Base-by-base conservation (phyloP, 768 basidiomycete genomes). In the Boletus reticuloceps region DNA sequence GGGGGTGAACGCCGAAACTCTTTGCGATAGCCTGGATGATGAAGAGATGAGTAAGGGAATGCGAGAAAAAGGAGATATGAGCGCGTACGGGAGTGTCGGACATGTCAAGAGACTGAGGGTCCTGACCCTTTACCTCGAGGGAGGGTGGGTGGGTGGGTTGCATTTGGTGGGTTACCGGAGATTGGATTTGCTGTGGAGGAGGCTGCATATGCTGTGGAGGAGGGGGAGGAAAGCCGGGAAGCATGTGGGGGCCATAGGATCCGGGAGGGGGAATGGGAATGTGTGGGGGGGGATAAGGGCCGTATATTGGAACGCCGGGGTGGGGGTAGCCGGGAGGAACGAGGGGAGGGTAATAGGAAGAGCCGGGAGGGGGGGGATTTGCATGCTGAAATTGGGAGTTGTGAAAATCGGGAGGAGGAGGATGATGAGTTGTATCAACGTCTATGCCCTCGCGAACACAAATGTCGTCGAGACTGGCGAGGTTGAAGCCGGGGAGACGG, bases 81-180 rank as follows among this genome's bases (percentile, higher is more conserved):
- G 13, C 3, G 38, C 44, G 65, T 61, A 82, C 83, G 59, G 82
- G 82, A 8, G 86, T 80, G 66, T 80, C 84, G 47, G 89, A 87
- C 78, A 92, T 81, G 69, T 94, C 89, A 59, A 89, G 85, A 7
- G 84, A 81, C 56, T 87, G 81, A 5, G 91, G 91, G 65, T 93
- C 91, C 60, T 85, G 82, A 47, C 89, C 90, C 65, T 84, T 88
- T 62, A 84, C 80, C 53, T 80, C 73, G 45, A 72, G 60, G 19
- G 60, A 36, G 16, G 67, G 25, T 14, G 68, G 22, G 2, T 52
- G 53, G 8, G 57, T 53, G 16, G 64, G 62, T 32, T 61, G 53
- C 31, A 69, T 32, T 49, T 67, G 56, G 44, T 69, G 69, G 13
- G 62, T 54, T 20, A 61, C 43, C 4, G 52, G 69, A 11, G 62